These are phyloP conservation scores for Phytophthora tentaculata DNA, from an alignment of 352 stramenopile genomes.

Conservation along the genomic window DNA sequence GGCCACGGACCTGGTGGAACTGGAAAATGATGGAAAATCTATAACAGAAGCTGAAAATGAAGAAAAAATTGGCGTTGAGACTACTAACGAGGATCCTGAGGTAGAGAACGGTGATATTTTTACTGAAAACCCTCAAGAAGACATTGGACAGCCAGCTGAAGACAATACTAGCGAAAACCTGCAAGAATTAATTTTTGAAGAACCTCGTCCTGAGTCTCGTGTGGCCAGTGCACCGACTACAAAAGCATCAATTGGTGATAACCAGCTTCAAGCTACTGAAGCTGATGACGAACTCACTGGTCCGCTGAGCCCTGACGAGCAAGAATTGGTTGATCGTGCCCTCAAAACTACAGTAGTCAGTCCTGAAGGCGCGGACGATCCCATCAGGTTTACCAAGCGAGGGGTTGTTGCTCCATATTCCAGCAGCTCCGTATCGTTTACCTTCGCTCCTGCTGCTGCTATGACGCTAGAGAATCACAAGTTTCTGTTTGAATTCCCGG, in stretches of 20 bases:
- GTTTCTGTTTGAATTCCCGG: constrained; percentile 51
- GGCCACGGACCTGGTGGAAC: not conserved
- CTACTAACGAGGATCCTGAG: not conserved
- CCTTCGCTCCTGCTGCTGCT: constrained; percentile 55
- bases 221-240: constrained; percentile 10
- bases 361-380: constrained; percentile 45
- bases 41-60: not conserved
- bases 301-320: constrained; percentile 40
- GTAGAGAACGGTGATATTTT: not conserved
- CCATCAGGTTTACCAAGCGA: constrained; percentile 44
- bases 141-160: too few relatives aligned
- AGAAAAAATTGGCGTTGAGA: not conserved
- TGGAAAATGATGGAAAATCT: not conserved
- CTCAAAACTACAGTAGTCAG: constrained; percentile 43
- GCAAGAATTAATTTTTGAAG: too few relatives aligned
- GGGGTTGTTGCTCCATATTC: constrained; percentile 64
- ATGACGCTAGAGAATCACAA: constrained; percentile 40
- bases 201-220: constrained; percentile 5
- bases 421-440: constrained; percentile 53
- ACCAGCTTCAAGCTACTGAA: not conserved
- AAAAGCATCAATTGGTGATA: not conserved
- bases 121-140: constrained; percentile 18
- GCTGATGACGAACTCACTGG: too few relatives aligned
- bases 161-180: constrained; percentile 18
- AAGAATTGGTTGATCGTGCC: constrained; percentile 37